phyloP scores from a whole-genome alignment of 164 flowering plant genomes.

The Aristolochia contorta region DNA sequence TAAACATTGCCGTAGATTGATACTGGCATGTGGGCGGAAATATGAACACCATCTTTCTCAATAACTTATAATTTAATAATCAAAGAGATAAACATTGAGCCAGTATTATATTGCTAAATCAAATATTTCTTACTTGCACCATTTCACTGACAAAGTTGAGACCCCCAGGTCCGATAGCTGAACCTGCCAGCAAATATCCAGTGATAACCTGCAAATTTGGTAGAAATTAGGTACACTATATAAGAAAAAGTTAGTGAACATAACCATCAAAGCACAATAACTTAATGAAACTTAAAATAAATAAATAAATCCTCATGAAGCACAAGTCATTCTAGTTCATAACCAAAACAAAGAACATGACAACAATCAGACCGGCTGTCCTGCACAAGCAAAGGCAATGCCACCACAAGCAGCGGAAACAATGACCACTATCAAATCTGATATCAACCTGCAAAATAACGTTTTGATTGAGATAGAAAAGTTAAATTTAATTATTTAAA shows the following conservation, averaged over 20 bases:
- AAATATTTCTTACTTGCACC: slow-evolving; percentile 69
- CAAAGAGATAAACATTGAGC: too few species aligned
- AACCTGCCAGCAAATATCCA: slow-evolving; percentile 96
- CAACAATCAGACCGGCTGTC: slow-evolving; percentile 70
- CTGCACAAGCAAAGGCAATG: slow-evolving; percentile 94
- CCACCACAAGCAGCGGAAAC: slow-evolving; percentile 99
- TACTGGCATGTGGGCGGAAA: too few species aligned
- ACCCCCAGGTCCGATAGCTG: slow-evolving; percentile 94
- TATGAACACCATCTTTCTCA: not conserved
- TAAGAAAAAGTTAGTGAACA: too few species aligned
- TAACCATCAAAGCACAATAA: not conserved
- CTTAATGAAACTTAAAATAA: not conserved
- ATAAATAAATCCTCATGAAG: not conserved
- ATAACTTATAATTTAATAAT: too few species aligned
- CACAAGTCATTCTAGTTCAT: not conserved
- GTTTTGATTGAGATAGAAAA: not conserved
- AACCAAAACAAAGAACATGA: slow-evolving; percentile 8
- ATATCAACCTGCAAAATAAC: slow-evolving; percentile 57
- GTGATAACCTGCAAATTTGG: slow-evolving; percentile 69
- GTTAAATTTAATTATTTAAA: too few species aligned
- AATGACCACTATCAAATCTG: slow-evolving; percentile 88
- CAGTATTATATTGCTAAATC: not conserved
- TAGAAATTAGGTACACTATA: not conserved
- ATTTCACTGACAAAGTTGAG: slow-evolving; percentile 84
- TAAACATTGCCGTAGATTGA: too few species aligned